Percentiles rank a stretch among this genome's conserved stretches.
Evolutionary conservation across 164 flowering plant species (phyloP).

Genomic region (Nelumbo lutea): DNA sequence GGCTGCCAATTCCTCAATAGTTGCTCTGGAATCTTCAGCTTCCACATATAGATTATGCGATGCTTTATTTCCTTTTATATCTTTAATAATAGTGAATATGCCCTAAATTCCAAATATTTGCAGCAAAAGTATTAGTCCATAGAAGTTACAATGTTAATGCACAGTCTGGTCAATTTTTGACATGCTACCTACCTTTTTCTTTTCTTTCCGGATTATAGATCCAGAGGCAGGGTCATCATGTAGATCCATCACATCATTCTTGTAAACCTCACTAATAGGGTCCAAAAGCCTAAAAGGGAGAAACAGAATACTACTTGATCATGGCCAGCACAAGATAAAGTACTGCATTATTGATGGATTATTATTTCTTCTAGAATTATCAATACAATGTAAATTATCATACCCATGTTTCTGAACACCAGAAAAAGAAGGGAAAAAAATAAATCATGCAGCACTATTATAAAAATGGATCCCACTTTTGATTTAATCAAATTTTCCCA

Average conservation of each 20-base stretch:
- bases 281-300: constrained; percentile 45
- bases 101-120: constrained; percentile 38
- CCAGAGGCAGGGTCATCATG: constrained; percentile 29
- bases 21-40: constrained; percentile 38
- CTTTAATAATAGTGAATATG: constrained; percentile 57
- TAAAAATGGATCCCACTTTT: too few species aligned
- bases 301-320: neutral
- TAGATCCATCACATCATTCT: constrained; percentile 28
- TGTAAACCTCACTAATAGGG: constrained; percentile 43
- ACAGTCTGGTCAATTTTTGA: neutral
- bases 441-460: too few species aligned
- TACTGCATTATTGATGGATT: neutral
- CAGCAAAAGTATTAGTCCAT: neutral
- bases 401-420: too few species aligned
- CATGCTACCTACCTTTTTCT: constrained; percentile 57
- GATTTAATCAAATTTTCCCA: too few species aligned
- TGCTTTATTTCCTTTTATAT: constrained; percentile 46
- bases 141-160: neutral
- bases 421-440: too few species aligned
- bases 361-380: too few species aligned
- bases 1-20: constrained; percentile 47
- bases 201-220: constrained; percentile 48
- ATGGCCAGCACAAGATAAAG: neutral
- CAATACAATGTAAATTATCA: too few species aligned
- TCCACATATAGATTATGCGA: constrained; percentile 40